These are phyloP conservation scores for Biscogniauxia marginata DNA, from an alignment of 2,329 filamentous ascomycete genomes.

Conservation along the genomic window DNA sequence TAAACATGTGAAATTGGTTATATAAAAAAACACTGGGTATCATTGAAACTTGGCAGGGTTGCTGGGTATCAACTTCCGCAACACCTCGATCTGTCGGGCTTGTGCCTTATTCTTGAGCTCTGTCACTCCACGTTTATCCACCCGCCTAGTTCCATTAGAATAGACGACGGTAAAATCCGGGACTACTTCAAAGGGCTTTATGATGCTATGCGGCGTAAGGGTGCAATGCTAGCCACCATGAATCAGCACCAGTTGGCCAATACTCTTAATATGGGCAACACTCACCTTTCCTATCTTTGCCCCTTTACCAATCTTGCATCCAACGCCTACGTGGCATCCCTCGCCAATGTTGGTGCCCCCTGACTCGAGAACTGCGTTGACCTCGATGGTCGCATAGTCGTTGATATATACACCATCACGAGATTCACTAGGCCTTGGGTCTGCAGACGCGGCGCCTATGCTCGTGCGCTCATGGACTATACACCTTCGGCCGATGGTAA, in stretches of 20 bases:
- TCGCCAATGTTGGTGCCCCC: constrained; percentile 62
- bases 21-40: constrained; percentile 10
- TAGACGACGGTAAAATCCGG: constrained; percentile 70
- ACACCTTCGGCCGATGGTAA: constrained; percentile 77
- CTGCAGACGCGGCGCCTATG: constrained; percentile 46
- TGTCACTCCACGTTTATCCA: constrained; percentile 59
- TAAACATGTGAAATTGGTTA: background rate
- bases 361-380: constrained; percentile 58
- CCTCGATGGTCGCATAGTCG: constrained; percentile 63
- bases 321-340: constrained; percentile 59
- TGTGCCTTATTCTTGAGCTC: constrained; percentile 64
- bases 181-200: constrained; percentile 57
- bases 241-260: constrained; percentile 2
- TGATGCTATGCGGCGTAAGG: constrained; percentile 61
- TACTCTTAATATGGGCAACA: background rate
- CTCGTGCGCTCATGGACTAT: constrained; percentile 72
- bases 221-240: constrained; percentile 60
- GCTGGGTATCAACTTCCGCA: constrained; percentile 65
- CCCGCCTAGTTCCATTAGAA: constrained; percentile 58
- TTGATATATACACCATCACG: constrained; percentile 54
- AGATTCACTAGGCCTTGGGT: constrained; percentile 29
- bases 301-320: constrained; percentile 57
- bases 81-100: constrained; percentile 65
- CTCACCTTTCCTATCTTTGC: constrained; percentile 62
- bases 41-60: constrained; percentile 53